phyloP scores from a whole-genome alignment of 352 stramenopile species.

The Globisporangium irregulare region DNA sequence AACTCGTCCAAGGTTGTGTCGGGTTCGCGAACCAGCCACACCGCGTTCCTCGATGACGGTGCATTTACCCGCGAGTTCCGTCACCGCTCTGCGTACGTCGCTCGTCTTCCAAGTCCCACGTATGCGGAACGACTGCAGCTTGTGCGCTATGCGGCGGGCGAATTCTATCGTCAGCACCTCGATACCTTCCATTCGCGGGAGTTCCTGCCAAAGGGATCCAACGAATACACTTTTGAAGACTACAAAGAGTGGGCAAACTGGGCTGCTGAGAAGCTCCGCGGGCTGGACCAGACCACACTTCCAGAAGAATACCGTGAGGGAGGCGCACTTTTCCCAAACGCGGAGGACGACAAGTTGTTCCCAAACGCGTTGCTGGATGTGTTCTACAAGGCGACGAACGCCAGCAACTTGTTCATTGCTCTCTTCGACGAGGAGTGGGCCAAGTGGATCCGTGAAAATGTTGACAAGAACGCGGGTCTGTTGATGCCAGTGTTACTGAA shows the following conservation, averaged over 20 bases:
- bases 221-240: conserved; percentile 45
- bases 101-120: conserved; percentile 64
- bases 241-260: conserved; percentile 68
- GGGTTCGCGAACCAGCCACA: conserved; percentile 74
- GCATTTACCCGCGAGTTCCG: conserved; percentile 75
- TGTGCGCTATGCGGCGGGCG: conserved; percentile 69
- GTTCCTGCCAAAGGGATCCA: conserved; percentile 51
- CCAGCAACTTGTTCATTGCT: conserved; percentile 59
- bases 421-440: conserved; percentile 51
- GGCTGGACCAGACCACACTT: conserved; percentile 37
- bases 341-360: conserved; percentile 50
- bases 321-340: conserved; percentile 53
- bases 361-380: conserved; percentile 58
- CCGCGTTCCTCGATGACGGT: conserved; percentile 64
- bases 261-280: conserved; percentile 46
- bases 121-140: conserved; percentile 74
- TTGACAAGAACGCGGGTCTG: conserved; percentile 49
- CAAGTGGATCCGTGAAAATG: conserved; percentile 55
- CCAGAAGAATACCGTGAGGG: conserved; percentile 60
- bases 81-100: conserved; percentile 51
- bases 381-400: conserved; percentile 51
- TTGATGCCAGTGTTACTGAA: conserved; percentile 45
- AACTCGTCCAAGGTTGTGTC: conserved; percentile 65
- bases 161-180: conserved; percentile 82
- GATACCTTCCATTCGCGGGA: conserved; percentile 80